phyloP scores from a whole-genome alignment of 805 yeast genomes.

The Yarrowia sp. region DNA sequence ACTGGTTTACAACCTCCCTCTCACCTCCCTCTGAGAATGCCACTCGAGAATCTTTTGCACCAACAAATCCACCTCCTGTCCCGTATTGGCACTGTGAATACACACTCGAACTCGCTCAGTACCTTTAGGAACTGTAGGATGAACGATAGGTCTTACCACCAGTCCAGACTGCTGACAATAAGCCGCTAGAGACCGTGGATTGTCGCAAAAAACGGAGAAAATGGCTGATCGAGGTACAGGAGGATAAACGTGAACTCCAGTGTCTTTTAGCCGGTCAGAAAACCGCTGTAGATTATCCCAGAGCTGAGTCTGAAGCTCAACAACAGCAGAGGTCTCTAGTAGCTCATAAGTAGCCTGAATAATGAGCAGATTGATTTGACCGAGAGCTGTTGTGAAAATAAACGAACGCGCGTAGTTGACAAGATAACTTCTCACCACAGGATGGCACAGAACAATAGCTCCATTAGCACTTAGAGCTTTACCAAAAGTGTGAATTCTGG shows the following conservation, averaged over 20 bases:
- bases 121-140: constrained; percentile 33
- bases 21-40: neutral
- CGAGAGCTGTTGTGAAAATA: constrained; percentile 31
- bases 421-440: constrained; percentile 26
- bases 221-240: constrained; percentile 16
- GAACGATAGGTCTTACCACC: constrained; percentile 32
- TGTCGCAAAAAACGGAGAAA: constrained; percentile 27
- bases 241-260: neutral
- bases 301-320: neutral
- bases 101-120: constrained; percentile 32
- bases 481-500: constrained; percentile 32
- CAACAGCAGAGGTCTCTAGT: neutral
- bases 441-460: constrained; percentile 30
- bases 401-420: constrained; percentile 33
- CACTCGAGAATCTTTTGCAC: constrained; percentile 13
- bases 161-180: constrained; percentile 30
- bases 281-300: neutral
- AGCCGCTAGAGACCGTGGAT: constrained; percentile 30
- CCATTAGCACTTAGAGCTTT: constrained; percentile 33
- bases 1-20: constrained; percentile 1
- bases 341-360: constrained; percentile 30
- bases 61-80: constrained; percentile 27
- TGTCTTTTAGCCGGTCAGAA: neutral
- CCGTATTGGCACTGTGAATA: constrained; percentile 30
- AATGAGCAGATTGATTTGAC: constrained; percentile 27